Evolutionary conservation across 495 filamentous ascomycete genomes (phyloP).

Genomic region (Jackrogersella multiformis): DNA sequence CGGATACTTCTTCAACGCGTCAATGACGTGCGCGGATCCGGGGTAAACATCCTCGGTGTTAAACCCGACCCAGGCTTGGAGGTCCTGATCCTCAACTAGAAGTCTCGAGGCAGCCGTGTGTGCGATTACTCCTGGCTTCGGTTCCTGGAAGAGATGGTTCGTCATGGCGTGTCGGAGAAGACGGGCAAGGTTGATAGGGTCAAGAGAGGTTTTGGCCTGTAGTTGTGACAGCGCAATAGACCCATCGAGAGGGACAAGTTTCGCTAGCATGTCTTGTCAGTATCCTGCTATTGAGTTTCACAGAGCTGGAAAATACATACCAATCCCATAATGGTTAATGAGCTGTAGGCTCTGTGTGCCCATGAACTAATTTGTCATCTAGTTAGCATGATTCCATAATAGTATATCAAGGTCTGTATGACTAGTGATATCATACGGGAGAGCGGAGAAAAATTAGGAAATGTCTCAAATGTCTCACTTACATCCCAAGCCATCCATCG

Average conservation of each 20-base stretch:
- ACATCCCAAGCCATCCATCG: slow-evolving; percentile 57
- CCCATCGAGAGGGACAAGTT: slow-evolving; percentile 50
- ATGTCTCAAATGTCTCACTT: slow-evolving; percentile 13
- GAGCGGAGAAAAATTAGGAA: not conserved
- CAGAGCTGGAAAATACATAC: slow-evolving; percentile 31
- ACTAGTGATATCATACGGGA: not conserved
- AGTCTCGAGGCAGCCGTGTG: slow-evolving; percentile 62
- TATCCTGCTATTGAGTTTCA: not conserved
- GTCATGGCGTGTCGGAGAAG: slow-evolving; percentile 66
- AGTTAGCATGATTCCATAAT: slow-evolving; percentile 6
- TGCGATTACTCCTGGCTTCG: slow-evolving; percentile 56
- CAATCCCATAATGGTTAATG: slow-evolving; percentile 53
- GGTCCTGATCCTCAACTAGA: slow-evolving; percentile 53
- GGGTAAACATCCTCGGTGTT: slow-evolving; percentile 63
- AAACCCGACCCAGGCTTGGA: slow-evolving; percentile 62
- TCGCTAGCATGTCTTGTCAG: slow-evolving; percentile 41
- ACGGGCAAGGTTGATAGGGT: slow-evolving; percentile 58
- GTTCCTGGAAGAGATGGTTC: slow-evolving; percentile 65
- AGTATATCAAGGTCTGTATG: not conserved
- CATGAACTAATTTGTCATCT: slow-evolving; percentile 46
- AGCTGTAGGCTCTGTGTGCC: slow-evolving; percentile 50
- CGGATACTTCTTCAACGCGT: slow-evolving; percentile 49
- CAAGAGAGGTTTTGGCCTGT: slow-evolving; percentile 51
- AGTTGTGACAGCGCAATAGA: slow-evolving; percentile 57
- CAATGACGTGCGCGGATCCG: slow-evolving; percentile 52